phyloP scores from a whole-genome alignment of 2,329 filamentous ascomycete species.

The Corniculantispora saksenae region DNA sequence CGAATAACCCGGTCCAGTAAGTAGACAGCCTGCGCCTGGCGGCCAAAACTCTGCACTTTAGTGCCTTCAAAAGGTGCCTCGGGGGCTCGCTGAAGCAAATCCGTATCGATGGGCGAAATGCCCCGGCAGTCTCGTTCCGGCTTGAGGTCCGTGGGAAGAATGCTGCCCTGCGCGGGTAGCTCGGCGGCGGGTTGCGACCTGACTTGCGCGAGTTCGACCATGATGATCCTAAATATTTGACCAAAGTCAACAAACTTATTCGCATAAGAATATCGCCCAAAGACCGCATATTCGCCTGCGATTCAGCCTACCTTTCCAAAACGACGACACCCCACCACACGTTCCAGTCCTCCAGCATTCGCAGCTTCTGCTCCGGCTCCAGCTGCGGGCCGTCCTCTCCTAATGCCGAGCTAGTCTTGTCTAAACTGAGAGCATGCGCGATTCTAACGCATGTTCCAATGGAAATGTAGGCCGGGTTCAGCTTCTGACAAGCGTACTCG shows the following conservation, averaged over 20 bases:
- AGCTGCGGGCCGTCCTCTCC: not conserved
- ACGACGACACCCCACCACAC: conserved; percentile 5
- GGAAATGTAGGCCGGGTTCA: conserved; percentile 11
- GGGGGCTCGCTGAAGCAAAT: not conserved
- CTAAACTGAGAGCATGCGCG: not conserved
- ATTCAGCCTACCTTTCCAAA: conserved; percentile 1
- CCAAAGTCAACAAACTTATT: not conserved
- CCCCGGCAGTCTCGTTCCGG: not conserved
- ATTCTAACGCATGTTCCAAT: conserved; percentile 18
- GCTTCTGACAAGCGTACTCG: conserved; percentile 9
- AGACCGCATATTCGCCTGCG: not conserved
- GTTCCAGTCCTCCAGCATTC: not conserved
- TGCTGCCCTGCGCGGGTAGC: not conserved
- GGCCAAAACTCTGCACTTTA: not conserved
- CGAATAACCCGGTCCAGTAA: conserved; percentile 1
- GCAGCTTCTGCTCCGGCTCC: not conserved
- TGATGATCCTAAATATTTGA: not conserved
- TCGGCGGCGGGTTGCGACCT: not conserved
- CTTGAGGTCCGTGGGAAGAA: not conserved
- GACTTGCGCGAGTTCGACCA: conserved; percentile 2
- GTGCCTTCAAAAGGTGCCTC: not conserved
- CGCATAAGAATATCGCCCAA: not conserved
- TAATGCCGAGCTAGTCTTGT: not conserved
- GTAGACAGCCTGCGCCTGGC: conserved; percentile 8
- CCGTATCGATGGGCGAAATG: not conserved